Percentiles rank a stretch among this genome's conserved stretches.
Conservation (phyloP, 1,284 basidiomycete genomes). For the Moesziomyces antarcticus region DNA sequence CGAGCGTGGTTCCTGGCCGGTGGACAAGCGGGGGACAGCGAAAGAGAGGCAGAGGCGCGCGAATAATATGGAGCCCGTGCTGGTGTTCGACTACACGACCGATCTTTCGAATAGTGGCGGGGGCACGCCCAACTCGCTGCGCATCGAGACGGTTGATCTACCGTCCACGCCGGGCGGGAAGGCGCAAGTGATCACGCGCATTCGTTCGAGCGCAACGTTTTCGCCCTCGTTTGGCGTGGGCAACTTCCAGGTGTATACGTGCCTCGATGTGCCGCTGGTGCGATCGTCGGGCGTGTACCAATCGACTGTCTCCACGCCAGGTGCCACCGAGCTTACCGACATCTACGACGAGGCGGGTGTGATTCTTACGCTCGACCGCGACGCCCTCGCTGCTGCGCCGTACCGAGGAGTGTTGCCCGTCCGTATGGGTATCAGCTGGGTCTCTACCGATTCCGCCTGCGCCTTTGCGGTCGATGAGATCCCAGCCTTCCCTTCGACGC, state of each 20-base stretch:
- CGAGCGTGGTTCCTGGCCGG: constrained; percentile 6
- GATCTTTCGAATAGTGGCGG: constrained; percentile 24
- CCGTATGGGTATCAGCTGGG: constrained; percentile 40
- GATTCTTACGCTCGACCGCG: constrained; percentile 13
- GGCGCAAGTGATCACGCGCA: constrained; percentile 10
- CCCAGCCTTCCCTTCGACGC: constrained; percentile 7
- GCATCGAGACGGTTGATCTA: constrained; percentile 6
- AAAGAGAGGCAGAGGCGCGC: constrained; percentile 9
- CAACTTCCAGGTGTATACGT: constrained; percentile 26
- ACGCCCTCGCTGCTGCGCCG: constrained; percentile 3
- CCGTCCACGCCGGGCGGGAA: neutral
- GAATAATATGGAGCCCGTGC: constrained; percentile 20
- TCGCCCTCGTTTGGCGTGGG: constrained; percentile 35
- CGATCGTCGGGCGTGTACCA: constrained; percentile 6
- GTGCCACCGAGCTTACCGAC: constrained; percentile 1
- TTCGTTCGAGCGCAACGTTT: constrained; percentile 24
- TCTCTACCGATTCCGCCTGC: constrained; percentile 35
- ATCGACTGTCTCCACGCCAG: constrained; percentile 1
- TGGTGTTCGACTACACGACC: constrained; percentile 39
- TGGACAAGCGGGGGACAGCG: neutral
- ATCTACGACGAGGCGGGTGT: constrained; percentile 19
- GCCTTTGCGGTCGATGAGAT: constrained; percentile 29
- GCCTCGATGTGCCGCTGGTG: constrained; percentile 32
- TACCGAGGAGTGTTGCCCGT: constrained; percentile 12
- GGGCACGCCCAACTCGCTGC: constrained; percentile 15